Evolutionary conservation across 2,329 filamentous ascomycete species (phyloP), one percentile per base, ranked within the genome.

Genomic region (Hirsutella thompsonii): DNA sequence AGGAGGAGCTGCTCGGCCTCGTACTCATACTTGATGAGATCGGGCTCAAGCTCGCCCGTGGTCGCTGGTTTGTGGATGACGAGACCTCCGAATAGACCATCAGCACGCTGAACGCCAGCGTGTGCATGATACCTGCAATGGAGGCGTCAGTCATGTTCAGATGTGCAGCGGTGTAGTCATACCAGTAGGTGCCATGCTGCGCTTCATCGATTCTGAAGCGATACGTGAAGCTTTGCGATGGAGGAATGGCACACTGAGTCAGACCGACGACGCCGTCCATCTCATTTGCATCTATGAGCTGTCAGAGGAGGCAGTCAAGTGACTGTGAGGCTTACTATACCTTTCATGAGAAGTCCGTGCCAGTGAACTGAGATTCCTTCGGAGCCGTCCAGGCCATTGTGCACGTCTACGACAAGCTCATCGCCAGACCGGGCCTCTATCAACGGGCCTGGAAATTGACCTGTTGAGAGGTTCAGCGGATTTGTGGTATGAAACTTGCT

Each of bases 221-320:
- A 46, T 73, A 74, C 2, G 59, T 69, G 35, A 76, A 64, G 0
- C 61, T 69, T 28, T 44, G 55, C 0, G 74, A 76, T 0, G 77
- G 68, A 2, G 70, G 64, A 16, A 83, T 74, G 1, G 64, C 64
- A 47, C 75, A 79, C 49, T 81, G 80, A 1, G 69, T 75, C 8
- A 82, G 69, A 30, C 71, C 73, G 0, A 68, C 60, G 2, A 79
- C 70, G 3, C 81, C 81, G 49, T 85, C 81, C 75, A 83, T 81
- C 46, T 47, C 46, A 38, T 49, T 49, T 19, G 42, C 74, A 69
- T 18, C 68, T 76, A 11, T 21, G 16, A 32, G 37, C 13, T n/a
- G 20, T 13, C 5, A 10, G 9, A 11, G 26, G 26, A 32, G 6
- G 23, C 6, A 26, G 11, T 11, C 6, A 26, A 26, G 23, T 6